Conservation (phyloP, 768 basidiomycete species). For the Suillus ampliporus region DNA sequence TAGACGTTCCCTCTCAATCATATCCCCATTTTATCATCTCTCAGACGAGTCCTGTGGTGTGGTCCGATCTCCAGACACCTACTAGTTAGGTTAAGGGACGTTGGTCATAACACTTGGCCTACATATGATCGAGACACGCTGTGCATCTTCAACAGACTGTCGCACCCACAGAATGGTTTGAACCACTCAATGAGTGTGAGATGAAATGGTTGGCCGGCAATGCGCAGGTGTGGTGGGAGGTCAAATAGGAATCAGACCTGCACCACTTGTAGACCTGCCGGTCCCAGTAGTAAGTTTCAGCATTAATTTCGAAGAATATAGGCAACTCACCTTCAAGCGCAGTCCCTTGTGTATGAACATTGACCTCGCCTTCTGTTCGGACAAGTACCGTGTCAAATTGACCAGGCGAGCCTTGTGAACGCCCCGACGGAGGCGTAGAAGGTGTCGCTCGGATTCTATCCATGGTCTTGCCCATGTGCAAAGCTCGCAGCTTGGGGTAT, state of each 20-base stretch:
- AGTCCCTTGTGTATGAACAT: neutral
- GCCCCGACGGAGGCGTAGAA: too few species aligned
- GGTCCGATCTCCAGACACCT: too few species aligned
- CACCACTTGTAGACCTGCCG: conserved; percentile 17
- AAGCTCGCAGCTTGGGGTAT: too few species aligned
- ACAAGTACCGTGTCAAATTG: neutral
- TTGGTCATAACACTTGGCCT: too few species aligned
- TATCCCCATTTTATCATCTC: too few species aligned
- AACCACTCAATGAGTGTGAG: conserved; percentile 36
- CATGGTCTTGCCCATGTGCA: too few species aligned
- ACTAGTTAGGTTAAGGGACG: too few species aligned
- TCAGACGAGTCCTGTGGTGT: too few species aligned
- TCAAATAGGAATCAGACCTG: conserved; percentile 20
- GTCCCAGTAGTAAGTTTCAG: neutral
- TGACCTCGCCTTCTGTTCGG: neutral
- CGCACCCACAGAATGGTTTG: conserved; percentile 24
- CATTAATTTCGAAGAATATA: neutral
- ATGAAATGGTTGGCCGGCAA: conserved; percentile 5
- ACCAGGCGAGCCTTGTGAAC: too few species aligned
- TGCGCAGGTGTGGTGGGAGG: conserved; percentile 8
- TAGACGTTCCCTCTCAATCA: too few species aligned
- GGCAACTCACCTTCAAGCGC: neutral
- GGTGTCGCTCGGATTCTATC: too few species aligned
- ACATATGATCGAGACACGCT: too few species aligned
- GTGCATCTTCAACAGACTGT: neutral